These are phyloP conservation scores for Apophysomyces elegans DNA, from an alignment of 371 early-diverging fungal species.

Conservation along the genomic window DNA sequence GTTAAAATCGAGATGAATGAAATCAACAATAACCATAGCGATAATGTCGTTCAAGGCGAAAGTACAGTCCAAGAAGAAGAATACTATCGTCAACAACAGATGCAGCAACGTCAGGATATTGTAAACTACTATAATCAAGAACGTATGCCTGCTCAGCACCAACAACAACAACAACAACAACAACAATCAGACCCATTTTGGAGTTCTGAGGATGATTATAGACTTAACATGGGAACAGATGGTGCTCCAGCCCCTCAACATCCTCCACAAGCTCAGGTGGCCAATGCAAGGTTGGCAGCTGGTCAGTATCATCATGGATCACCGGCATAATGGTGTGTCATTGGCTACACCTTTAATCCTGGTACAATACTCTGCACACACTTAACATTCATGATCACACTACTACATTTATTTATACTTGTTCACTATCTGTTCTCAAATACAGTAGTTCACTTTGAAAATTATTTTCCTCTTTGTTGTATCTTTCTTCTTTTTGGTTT, in stretches of 20 bases:
- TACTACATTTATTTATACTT: background rate
- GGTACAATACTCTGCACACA: background rate
- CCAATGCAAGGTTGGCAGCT: background rate
- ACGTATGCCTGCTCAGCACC: slow-evolving; percentile 12
- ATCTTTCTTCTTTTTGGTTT: background rate
- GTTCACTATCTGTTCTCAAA: slow-evolving; percentile 1
- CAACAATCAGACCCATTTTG: slow-evolving; percentile 6
- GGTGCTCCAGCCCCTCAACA: slow-evolving; percentile 7
- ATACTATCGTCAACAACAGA: slow-evolving; percentile 8
- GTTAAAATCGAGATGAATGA: slow-evolving; percentile 45
- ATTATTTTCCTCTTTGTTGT: background rate
- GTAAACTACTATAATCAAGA: slow-evolving; percentile 1
- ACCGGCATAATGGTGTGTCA: background rate
- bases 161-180: slow-evolving; percentile 13
- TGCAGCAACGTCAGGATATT: slow-evolving; percentile 10
- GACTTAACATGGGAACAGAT: slow-evolving; percentile 4
- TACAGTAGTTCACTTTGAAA: background rate
- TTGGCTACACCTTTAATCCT: background rate
- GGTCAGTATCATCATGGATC: background rate
- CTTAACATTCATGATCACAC: background rate
- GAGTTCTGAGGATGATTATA: slow-evolving; percentile 2
- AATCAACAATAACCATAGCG: slow-evolving; percentile 16
- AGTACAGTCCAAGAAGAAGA: slow-evolving; percentile 15
- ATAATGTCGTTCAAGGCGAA: background rate
- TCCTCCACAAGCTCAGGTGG: background rate